Evolutionary conservation across 2,329 filamentous ascomycete species (phyloP), one percentile per base, ranked within the genome.

Genomic region (Pseudopithomyces chartarum): DNA sequence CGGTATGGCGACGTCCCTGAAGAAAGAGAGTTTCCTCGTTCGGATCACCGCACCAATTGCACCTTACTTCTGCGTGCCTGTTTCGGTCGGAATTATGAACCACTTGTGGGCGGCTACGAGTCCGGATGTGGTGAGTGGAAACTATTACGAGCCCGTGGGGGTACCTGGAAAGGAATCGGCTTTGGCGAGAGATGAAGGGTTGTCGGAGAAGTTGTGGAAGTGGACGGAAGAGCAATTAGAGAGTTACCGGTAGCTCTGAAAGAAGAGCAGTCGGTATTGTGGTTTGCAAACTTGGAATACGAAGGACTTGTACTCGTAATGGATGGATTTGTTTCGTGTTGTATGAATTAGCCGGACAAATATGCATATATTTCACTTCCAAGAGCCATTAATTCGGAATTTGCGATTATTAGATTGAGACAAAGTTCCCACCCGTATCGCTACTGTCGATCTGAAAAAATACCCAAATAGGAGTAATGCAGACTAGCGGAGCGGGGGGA

Each of bases 141-240:
- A 5, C 29, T 64, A 62, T 36, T 64, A 64, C 50, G 53, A 60
- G 52, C 64, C 63, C 7, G 54, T 67, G 2, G 66, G 62, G 5
- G 53, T 58, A n/a, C 5, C 36, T 2, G 57, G 56, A 3, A 56
- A 47, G 23, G 62, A 53, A 19, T 49, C 23, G 8, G 36, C 32
- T 2, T 49, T 42, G 43, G 51, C 48, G 12, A 57, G 53, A 34
- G 60, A 64, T 53, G 36, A 39, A 13, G 42, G 49, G 23, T 39
- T 67, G 20, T 51, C 47, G 0, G 48, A 51, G 22, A 52, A 42
- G 22, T 40, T 69, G 34, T 66, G 61, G 64, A 51, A 59, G 10
- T 69, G 62, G 64, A 66, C 62, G 4, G 32, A 38, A 19, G 29
- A 36, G 45, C 45, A 48, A 11, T 10, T 48, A 6, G 8, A 12